These are phyloP conservation scores for Cyberlindnera misumaiensis DNA, from an alignment of 805 yeast genomes.

Conservation along the genomic window DNA sequence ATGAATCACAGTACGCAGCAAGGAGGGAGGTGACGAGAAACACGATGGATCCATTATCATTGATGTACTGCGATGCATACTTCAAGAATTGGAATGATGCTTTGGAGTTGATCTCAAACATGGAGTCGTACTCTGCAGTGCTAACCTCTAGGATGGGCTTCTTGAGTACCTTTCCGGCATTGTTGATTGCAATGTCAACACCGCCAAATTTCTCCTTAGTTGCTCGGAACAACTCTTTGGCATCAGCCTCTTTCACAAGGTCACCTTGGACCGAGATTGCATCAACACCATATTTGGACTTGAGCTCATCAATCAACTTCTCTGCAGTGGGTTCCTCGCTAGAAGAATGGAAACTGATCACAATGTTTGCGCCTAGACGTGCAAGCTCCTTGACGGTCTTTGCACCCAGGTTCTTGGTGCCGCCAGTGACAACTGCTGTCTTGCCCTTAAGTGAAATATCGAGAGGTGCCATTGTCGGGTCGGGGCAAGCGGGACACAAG, in stretches of 20 bases:
- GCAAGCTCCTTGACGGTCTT: slow-evolving; percentile 49
- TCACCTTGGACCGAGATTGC: slow-evolving; percentile 23
- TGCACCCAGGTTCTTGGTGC: slow-evolving; percentile 55
- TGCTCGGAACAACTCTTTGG: slow-evolving; percentile 37
- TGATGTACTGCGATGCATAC: slow-evolving; percentile 45
- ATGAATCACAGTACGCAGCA: slow-evolving; percentile 56
- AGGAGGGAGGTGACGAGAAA: slow-evolving; percentile 55
- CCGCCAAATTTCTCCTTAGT: slow-evolving; percentile 40
- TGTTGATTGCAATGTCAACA: slow-evolving; percentile 59
- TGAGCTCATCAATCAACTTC: slow-evolving; percentile 31
- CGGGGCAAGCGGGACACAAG: too few species aligned
- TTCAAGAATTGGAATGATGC: slow-evolving; percentile 56
- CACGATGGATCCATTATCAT: slow-evolving; percentile 48
- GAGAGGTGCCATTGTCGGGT: slow-evolving; percentile 15
- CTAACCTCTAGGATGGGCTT: slow-evolving; percentile 47
- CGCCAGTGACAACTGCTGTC: slow-evolving; percentile 52
- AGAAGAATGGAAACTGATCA: slow-evolving; percentile 48
- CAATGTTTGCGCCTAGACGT: slow-evolving; percentile 43
- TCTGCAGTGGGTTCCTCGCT: slow-evolving; percentile 32
- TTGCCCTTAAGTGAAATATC: slow-evolving; percentile 34
- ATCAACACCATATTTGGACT: slow-evolving; percentile 31
- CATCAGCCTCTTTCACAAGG: slow-evolving; percentile 30
- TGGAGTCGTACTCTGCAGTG: slow-evolving; percentile 47
- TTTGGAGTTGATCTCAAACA: slow-evolving; percentile 50
- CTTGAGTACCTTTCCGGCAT: slow-evolving; percentile 61